These are phyloP conservation scores for Ustilago crameri DNA, from an alignment of 1,284 basidiomycete genomes.

Conservation along the genomic window DNA sequence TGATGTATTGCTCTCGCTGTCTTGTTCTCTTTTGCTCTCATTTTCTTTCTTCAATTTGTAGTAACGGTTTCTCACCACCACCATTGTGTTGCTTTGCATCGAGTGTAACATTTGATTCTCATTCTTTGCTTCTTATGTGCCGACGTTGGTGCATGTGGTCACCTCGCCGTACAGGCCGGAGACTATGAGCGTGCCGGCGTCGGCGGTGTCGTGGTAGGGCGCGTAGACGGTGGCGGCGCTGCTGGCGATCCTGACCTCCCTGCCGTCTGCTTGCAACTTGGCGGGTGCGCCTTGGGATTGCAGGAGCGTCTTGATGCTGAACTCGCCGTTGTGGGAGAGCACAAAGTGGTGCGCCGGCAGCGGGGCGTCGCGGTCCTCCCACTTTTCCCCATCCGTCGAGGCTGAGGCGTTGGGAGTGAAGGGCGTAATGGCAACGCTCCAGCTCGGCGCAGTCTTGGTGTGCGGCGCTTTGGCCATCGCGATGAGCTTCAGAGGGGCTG, in stretches of 20 bases:
- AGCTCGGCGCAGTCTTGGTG: constrained; percentile 9
- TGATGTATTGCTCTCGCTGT: constrained; percentile 2
- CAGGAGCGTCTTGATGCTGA: constrained; percentile 11
- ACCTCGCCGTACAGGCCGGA: constrained; percentile 23
- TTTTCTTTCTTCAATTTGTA: constrained; percentile 1
- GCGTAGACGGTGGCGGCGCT: constrained; percentile 16
- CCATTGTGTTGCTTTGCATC: too few species aligned
- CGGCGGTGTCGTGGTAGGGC: background rate
- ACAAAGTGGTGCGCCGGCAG: constrained; percentile 16
- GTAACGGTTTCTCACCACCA: too few species aligned
- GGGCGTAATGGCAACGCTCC: constrained; percentile 24
- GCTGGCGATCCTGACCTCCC: background rate
- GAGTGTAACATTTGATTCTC: too few species aligned
- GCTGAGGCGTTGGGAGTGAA: background rate
- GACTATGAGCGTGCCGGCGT: constrained; percentile 28
- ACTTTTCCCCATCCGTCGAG: background rate
- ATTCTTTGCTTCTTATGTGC: too few species aligned
- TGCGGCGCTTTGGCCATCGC: constrained; percentile 70
- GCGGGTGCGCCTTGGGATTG: constrained; percentile 6
- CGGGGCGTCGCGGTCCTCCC: constrained; percentile 18
- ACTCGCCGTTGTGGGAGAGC: constrained; percentile 11
- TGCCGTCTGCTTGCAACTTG: too few species aligned
- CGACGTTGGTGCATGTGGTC: constrained; percentile 19
- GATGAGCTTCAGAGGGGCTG: constrained; percentile 73
- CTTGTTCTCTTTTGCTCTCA: background rate